A percentile compares a stretch with the other conserved stretches of the same genome.
Evolutionary conservation across 1,284 basidiomycete genomes (phyloP).

Genomic region (Earliella scabrosa): DNA sequence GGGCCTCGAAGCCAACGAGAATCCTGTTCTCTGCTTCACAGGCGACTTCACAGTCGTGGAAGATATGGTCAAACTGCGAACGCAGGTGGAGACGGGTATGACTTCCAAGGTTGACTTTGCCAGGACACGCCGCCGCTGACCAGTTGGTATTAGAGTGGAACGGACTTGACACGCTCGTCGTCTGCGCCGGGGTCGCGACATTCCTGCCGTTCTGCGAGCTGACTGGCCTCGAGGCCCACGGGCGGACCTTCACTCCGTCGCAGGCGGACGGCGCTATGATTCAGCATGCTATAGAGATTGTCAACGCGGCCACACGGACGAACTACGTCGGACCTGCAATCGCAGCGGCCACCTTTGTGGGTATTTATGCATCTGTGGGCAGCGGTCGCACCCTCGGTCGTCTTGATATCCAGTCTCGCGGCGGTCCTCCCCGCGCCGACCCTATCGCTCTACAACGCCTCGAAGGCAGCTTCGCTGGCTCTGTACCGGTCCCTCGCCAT

Average conservation of each 20-base stretch:
- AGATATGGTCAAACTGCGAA: slow-evolving; percentile 70
- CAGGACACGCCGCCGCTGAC: too few relatives aligned
- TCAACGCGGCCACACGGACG: slow-evolving; percentile 53
- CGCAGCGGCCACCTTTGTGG: slow-evolving; percentile 66
- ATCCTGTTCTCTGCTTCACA: slow-evolving; percentile 41
- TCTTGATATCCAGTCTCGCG: slow-evolving; percentile 81
- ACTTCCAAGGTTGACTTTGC: slow-evolving; percentile 23
- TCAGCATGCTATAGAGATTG: slow-evolving; percentile 50
- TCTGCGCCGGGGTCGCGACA: slow-evolving; percentile 86
- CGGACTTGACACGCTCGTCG: slow-evolving; percentile 83
- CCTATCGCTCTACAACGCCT: slow-evolving; percentile 81
- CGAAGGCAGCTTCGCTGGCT: slow-evolving; percentile 80
- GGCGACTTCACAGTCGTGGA: slow-evolving; percentile 72
- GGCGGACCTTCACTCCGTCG: slow-evolving; percentile 34
- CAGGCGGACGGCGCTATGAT: slow-evolving; percentile 52
- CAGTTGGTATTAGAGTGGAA: slow-evolving; percentile 62
- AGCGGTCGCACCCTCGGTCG: slow-evolving; percentile 68
- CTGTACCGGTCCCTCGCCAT: slow-evolving; percentile 81
- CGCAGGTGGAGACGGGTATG: slow-evolving; percentile 58
- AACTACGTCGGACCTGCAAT: slow-evolving; percentile 71
- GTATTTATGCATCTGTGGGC: slow-evolving; percentile 27
- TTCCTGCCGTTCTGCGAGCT: slow-evolving; percentile 77
- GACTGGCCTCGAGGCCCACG: slow-evolving; percentile 61
- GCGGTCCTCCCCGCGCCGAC: slow-evolving; percentile 86
- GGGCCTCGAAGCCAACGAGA: neutral